A percentile compares a stretch with the other conserved stretches of the same genome.
These are phyloP conservation scores for Monosporascus sp. DNA, from an alignment of 2,329 filamentous ascomycete species.

Conservation along the genomic window DNA sequence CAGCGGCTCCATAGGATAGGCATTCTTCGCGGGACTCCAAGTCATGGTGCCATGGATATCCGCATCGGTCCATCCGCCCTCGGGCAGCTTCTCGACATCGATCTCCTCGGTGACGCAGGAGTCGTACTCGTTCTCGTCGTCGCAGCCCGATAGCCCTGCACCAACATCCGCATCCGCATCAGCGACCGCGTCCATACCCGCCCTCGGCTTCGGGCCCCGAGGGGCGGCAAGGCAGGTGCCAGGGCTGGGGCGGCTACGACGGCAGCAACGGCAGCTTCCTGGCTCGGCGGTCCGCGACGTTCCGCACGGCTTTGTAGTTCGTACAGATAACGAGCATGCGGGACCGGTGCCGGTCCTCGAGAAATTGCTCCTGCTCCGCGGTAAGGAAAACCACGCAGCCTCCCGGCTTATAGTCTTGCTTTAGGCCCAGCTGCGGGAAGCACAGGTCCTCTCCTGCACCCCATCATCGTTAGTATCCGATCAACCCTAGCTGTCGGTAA, in stretches of 20 bases:
- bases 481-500: background rate
- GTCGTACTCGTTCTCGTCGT: background rate
- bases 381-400: slow-evolving; percentile 3
- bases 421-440: slow-evolving; percentile 1
- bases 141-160: too few relatives aligned
- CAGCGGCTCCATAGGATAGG: too few relatives aligned
- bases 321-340: slow-evolving; percentile 3
- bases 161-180: background rate
- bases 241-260: background rate
- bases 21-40: background rate
- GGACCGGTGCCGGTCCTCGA: slow-evolving; percentile 4
- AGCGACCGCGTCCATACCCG: background rate
- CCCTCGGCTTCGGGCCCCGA: background rate
- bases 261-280: background rate
- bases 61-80: background rate
- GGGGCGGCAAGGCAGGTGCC: too few relatives aligned
- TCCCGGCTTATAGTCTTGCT: background rate
- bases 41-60: background rate
- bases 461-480: background rate
- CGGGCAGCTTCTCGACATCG: background rate
- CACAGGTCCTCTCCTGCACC: background rate
- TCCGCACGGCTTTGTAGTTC: slow-evolving; percentile 4
- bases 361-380: slow-evolving; percentile 2
- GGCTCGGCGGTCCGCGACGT: background rate
- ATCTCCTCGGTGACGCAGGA: background rate